Conservation (phyloP, 148 eudicot genomes). For the Camellia sinensis region DNA sequence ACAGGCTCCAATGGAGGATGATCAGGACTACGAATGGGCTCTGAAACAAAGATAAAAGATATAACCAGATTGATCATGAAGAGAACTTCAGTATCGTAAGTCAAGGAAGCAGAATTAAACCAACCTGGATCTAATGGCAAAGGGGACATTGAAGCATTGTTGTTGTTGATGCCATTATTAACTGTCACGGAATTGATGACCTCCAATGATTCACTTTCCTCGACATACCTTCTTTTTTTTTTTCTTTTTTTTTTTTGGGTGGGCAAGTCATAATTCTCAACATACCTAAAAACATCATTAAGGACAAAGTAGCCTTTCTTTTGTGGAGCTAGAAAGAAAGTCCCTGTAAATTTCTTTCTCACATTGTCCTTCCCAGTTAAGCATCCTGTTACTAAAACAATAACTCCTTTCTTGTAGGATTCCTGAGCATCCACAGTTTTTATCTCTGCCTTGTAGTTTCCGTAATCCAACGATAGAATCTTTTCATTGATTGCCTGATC, state of each 20-base stretch:
- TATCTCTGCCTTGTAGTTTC: conserved; percentile 67
- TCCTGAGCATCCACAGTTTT: conserved; percentile 81
- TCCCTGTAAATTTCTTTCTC: conserved; percentile 60
- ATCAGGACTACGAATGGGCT: conserved; percentile 33
- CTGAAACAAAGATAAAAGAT: conserved; percentile 37
- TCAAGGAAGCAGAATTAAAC: conserved; percentile 7
- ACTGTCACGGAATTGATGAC: conserved; percentile 18
- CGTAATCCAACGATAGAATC: conserved; percentile 59
- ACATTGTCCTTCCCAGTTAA: conserved; percentile 60
- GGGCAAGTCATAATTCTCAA: too few species aligned
- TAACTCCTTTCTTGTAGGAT: conserved; percentile 66
- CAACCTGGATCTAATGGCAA: conserved; percentile 37
- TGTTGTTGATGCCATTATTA: conserved; percentile 8
- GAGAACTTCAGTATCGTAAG: neutral
- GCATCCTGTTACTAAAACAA: conserved; percentile 76
- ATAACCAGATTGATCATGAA: neutral
- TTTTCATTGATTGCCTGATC: conserved; percentile 69
- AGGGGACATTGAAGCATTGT: conserved; percentile 25
- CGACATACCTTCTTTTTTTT: conserved; percentile 67
- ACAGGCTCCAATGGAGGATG: conserved; percentile 28
- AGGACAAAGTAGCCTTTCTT: conserved; percentile 83
- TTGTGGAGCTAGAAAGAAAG: conserved; percentile 88
- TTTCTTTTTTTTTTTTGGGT: too few species aligned
- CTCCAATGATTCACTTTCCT: conserved; percentile 30
- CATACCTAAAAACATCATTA: conserved; percentile 76